A percentile compares a stretch with the other conserved stretches of the same genome.
Conservation (phyloP, 768 basidiomycete species). For the Mycena haematopus region DNA sequence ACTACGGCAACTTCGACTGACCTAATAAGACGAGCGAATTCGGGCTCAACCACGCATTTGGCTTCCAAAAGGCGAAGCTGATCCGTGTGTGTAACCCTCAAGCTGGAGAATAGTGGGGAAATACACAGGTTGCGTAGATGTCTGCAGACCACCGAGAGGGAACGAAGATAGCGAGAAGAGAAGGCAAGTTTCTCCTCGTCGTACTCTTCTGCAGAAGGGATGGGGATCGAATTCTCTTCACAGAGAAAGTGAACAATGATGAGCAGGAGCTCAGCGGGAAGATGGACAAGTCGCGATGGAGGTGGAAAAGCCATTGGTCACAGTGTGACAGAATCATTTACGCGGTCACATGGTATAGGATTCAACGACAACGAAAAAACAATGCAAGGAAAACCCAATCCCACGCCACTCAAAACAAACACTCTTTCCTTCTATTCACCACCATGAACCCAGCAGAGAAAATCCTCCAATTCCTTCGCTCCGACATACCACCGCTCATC, state of each 20-base stretch:
- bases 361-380: background rate
- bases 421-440: background rate
- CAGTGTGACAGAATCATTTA: background rate
- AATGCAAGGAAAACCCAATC: no score
- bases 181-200: no score
- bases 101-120: slow-evolving; percentile 11
- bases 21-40: no score
- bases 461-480: background rate
- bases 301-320: background rate
- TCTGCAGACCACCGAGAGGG: slow-evolving; percentile 12
- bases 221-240: background rate
- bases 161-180: slow-evolving; percentile 2
- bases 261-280: slow-evolving; percentile 17
- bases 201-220: no score
- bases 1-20: no score
- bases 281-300: slow-evolving; percentile 2
- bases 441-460: background rate
- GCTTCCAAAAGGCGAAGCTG: background rate
- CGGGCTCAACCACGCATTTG: slow-evolving; percentile 4
- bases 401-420: slow-evolving; percentile 3
- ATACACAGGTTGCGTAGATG: slow-evolving; percentile 9
- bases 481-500: background rate
- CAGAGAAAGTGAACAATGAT: background rate
- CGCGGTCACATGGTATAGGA: slow-evolving; percentile 1
- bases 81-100: background rate